phyloP scores from a whole-genome alignment of 441 rosid genomes.

The Iberis amara region DNA sequence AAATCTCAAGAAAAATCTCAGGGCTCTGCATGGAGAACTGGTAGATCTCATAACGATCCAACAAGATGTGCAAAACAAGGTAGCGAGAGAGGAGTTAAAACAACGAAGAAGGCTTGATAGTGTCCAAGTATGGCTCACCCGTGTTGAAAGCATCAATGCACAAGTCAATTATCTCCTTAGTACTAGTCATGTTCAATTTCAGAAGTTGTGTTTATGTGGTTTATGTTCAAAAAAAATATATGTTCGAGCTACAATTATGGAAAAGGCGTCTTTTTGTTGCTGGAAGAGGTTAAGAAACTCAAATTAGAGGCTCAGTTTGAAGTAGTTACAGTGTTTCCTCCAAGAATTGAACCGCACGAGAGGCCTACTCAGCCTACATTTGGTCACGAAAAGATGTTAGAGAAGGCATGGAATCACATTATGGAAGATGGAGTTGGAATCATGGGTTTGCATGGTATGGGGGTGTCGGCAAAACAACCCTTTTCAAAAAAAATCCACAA shows the following conservation, averaged over 20 bases:
- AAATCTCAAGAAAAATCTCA: too few relatives aligned
- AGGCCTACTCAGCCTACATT: background rate
- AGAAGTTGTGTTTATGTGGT: background rate
- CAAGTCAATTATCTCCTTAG: background rate
- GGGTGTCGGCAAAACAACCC: slow-evolving; percentile 48
- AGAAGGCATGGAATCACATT: slow-evolving; percentile 5
- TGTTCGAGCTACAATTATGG: slow-evolving; percentile 2
- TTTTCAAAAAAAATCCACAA: slow-evolving; percentile 35
- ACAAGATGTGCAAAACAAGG: background rate
- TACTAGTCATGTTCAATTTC: background rate
- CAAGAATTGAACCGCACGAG: background rate
- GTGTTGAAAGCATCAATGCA: background rate
- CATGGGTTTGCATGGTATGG: slow-evolving; percentile 32
- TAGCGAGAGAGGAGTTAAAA: background rate
- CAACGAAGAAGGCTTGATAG: background rate
- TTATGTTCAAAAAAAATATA: background rate
- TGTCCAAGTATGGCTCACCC: background rate
- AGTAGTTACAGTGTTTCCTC: too few relatives aligned
- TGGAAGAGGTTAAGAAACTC: slow-evolving; percentile 2
- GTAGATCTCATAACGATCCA: slow-evolving; percentile 2
- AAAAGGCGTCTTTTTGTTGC: background rate
- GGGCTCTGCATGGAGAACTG: background rate
- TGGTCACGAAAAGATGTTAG: background rate
- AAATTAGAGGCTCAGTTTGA: background rate
- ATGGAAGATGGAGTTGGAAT: slow-evolving; percentile 7